These are phyloP conservation scores for Biancaea sappan DNA, from an alignment of 306 rosid species.

Conservation along the genomic window DNA sequence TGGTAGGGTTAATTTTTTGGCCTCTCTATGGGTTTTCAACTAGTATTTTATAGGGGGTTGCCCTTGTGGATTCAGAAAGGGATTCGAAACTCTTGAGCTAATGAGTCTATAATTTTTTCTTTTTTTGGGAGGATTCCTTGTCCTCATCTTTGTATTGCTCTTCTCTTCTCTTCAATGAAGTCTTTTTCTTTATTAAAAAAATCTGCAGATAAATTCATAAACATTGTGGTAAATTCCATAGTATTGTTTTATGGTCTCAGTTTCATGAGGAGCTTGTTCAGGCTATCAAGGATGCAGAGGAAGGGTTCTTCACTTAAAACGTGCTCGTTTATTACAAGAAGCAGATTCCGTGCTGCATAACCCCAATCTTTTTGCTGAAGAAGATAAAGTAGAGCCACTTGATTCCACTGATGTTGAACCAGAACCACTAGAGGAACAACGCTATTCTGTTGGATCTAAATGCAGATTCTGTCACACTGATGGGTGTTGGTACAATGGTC, in stretches of 20 bases:
- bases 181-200: too few species aligned
- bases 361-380: constrained; percentile 42
- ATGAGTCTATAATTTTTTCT: too few species aligned
- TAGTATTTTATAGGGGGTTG: too few species aligned
- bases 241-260: constrained; percentile 42
- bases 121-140: too few species aligned
- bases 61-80: too few species aligned
- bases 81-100: too few species aligned
- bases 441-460: constrained; percentile 73
- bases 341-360: constrained; percentile 61
- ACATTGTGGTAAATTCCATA: constrained; percentile 3
- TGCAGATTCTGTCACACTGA: constrained; percentile 83
- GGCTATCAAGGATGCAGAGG: constrained; percentile 89
- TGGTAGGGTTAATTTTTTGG: too few species aligned
- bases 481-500: constrained; percentile 94
- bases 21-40: too few species aligned
- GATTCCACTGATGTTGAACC: constrained; percentile 58
- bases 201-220: too few species aligned
- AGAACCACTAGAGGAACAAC: constrained; percentile 56
- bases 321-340: constrained; percentile 73
- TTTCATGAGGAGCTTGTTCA: constrained; percentile 80
- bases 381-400: constrained; percentile 57
- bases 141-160: too few species aligned
- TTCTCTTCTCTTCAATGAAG: too few species aligned
- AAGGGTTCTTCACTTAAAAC: constrained; percentile 84